A percentile compares a stretch with the other conserved stretches of the same genome.
Conservation (phyloP, 2,329 filamentous ascomycete genomes). For the Aureobasidium sp. region DNA sequence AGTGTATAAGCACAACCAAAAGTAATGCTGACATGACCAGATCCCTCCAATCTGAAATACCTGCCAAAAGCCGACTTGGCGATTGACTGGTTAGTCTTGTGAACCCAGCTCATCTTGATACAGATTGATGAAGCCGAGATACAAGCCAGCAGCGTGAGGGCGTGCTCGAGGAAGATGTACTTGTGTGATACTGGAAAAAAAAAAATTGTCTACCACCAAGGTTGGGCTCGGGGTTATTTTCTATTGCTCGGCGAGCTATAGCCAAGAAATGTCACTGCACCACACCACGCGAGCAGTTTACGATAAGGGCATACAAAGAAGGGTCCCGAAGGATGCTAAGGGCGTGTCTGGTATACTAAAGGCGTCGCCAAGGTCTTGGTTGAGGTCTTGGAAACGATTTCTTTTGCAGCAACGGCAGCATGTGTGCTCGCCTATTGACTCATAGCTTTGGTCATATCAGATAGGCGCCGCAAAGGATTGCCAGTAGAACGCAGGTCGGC, state of each 20-base stretch:
- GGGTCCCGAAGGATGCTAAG: not conserved
- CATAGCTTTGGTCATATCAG: slow-evolving; percentile 1
- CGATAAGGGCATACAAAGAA: slow-evolving; percentile 1
- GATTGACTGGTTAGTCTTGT: slow-evolving; percentile 38
- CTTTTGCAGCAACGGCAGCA: not conserved
- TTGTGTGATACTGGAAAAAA: not conserved
- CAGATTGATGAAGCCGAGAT: not conserved
- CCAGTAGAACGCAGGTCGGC: not conserved
- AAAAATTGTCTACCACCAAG: slow-evolving; percentile 7
- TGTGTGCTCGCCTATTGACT: slow-evolving; percentile 5
- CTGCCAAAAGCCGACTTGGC: slow-evolving; percentile 59
- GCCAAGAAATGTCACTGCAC: slow-evolving; percentile 10
- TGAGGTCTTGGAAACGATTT: slow-evolving; percentile 3
- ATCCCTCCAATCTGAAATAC: slow-evolving; percentile 75
- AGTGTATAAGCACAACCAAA: slow-evolving; percentile 12
- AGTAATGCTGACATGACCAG: slow-evolving; percentile 57
- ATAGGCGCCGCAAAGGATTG: not conserved
- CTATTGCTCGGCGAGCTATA: not conserved
- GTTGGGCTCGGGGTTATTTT: not conserved
- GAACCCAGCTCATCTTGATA: slow-evolving; percentile 20
- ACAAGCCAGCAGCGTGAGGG: not conserved
- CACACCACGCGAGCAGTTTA: not conserved
- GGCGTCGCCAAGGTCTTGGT: slow-evolving; percentile 6
- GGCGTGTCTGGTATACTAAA: not conserved
- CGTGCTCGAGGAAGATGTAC: not conserved